phyloP scores from a whole-genome alignment of 352 stramenopile species.

The Phytophthora podocarpi region DNA sequence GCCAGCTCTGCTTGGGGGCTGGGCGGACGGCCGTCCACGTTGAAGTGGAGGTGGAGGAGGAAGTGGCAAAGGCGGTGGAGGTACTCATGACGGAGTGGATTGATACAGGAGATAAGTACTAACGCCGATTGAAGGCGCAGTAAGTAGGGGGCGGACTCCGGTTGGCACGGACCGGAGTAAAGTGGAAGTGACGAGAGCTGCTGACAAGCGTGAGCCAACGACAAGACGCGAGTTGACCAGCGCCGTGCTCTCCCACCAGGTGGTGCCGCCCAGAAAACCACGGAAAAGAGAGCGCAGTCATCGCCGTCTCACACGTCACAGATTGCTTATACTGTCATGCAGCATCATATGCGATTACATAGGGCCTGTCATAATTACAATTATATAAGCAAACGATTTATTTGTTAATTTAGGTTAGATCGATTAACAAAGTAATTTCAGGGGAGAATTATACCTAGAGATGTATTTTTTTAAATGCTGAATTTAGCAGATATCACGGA shows the following conservation, averaged over 20 bases:
- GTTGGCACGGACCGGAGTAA: constrained; percentile 35
- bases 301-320: constrained; percentile 23
- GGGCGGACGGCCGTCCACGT: constrained; percentile 3
- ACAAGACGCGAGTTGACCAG: constrained; percentile 24
- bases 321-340: constrained; percentile 17
- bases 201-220: constrained; percentile 7
- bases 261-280: constrained; percentile 18
- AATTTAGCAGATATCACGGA: background rate
- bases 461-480: too few relatives aligned
- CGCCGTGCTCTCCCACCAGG: constrained; percentile 19
- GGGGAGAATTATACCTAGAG: background rate
- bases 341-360: background rate
- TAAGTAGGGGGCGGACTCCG: constrained; percentile 37
- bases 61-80: background rate
- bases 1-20: constrained; percentile 43
- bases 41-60: constrained; percentile 11
- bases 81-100: constrained; percentile 33
- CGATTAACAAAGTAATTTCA: background rate
- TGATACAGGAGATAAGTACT: constrained; percentile 28
- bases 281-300: constrained; percentile 22
- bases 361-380: background rate
- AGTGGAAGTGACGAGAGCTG: constrained; percentile 25
- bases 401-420: background rate
- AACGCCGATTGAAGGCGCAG: constrained; percentile 17
- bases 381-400: background rate